These are phyloP conservation scores for Metschnikowia drakensbergensis DNA, from an alignment of 805 yeast genomes.

Conservation along the genomic window DNA sequence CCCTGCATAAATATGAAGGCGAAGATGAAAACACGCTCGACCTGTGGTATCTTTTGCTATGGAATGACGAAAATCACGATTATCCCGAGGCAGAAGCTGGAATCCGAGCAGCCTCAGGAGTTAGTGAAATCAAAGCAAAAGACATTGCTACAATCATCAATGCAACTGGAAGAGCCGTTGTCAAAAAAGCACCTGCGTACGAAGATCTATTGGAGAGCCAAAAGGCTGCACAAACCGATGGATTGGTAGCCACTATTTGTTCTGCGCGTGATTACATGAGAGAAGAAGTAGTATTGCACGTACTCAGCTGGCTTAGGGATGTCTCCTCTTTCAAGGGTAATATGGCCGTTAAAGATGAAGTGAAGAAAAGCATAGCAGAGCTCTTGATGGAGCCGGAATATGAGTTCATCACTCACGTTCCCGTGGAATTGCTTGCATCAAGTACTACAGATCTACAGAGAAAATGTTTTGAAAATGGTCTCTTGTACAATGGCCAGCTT, in stretches of 20 bases:
- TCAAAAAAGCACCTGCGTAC: constrained; percentile 31
- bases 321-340: constrained; percentile 27
- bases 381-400: constrained; percentile 37
- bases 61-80: constrained; percentile 77
- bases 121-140: constrained; percentile 25
- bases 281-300: constrained; percentile 42
- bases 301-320: constrained; percentile 51
- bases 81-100: constrained; percentile 51
- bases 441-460: constrained; percentile 13
- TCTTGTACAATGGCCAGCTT: constrained; percentile 27
- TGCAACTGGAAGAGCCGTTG: constrained; percentile 45
- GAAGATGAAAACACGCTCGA: constrained; percentile 31
- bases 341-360: constrained; percentile 23
- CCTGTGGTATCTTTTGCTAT: constrained; percentile 50
- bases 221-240: constrained; percentile 41
- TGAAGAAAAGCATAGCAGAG: constrained; percentile 43
- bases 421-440: constrained; percentile 20
- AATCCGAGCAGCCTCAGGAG: constrained; percentile 33
- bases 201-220: constrained; percentile 29
- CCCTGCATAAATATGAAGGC: constrained; percentile 29
- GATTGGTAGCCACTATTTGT: constrained; percentile 54
- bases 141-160: constrained; percentile 45
- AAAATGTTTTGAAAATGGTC: constrained; percentile 31
- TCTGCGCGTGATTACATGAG: constrained; percentile 49
- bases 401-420: constrained; percentile 30